Conservation (phyloP, 2,329 filamentous ascomycete genomes). For the Ophiostoma sp. region DNA sequence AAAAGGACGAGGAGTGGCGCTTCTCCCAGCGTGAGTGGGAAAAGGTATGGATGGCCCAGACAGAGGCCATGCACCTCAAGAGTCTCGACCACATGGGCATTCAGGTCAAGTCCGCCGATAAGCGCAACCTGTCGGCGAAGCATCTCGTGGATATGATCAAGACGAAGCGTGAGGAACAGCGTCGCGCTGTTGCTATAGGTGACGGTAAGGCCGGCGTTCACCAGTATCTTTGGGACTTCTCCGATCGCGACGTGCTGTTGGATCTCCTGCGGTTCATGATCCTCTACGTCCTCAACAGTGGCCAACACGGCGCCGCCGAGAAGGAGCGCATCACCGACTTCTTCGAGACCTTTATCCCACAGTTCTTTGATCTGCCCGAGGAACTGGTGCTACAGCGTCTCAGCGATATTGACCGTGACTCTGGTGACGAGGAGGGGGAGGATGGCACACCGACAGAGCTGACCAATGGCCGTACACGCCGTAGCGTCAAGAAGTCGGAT, state of each 20-base stretch:
- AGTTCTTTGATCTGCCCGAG: constrained; percentile 74
- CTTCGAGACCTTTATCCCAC: constrained; percentile 72
- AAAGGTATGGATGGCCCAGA: constrained; percentile 97
- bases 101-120: constrained; percentile 82
- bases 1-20: constrained; percentile 97
- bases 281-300: constrained; percentile 66
- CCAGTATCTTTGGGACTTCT: constrained; percentile 75
- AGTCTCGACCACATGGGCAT: constrained; percentile 97
- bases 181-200: constrained; percentile 63
- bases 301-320: constrained; percentile 69
- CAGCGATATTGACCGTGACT: constrained; percentile 67
- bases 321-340: constrained; percentile 74
- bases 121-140: constrained; percentile 87
- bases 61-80: constrained; percentile 90
- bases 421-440: constrained; percentile 75
- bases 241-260: constrained; percentile 67
- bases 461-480: constrained; percentile 65
- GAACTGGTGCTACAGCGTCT: constrained; percentile 68
- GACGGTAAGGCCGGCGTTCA: constrained; percentile 50
- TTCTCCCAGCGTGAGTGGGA: constrained; percentile 95
- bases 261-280: constrained; percentile 64
- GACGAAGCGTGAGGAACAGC: constrained; percentile 88
- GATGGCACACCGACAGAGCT: constrained; percentile 70
- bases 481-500: constrained; percentile 74
- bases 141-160: constrained; percentile 88